A percentile compares a stretch with the other conserved stretches of the same genome.
Conservation (phyloP, 371 early-diverging fungal genomes). For the Phascolomyces articulosus region DNA sequence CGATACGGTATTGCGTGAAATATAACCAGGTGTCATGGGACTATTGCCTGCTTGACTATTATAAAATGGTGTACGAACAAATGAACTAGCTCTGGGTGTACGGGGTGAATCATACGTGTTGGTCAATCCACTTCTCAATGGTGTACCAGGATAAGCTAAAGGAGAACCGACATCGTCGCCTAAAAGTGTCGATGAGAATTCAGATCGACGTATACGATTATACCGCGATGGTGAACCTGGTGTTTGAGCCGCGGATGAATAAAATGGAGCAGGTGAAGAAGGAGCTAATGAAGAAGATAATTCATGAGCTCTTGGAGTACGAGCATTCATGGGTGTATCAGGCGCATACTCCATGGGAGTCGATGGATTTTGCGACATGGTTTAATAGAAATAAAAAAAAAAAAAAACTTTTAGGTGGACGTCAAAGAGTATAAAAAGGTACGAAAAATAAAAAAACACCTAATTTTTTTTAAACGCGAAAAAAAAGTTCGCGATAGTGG, state of each 20-base stretch:
- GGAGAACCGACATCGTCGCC: conserved; percentile 47
- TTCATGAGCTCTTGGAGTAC: conserved; percentile 5
- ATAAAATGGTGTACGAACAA: conserved; percentile 41
- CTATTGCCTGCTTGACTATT: conserved; percentile 11
- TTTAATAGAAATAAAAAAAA: not conserved
- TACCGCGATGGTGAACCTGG: conserved; percentile 42
- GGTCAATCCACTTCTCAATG: conserved; percentile 23
- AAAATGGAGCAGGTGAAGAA: conserved; percentile 30
- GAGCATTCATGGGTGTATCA: conserved; percentile 8
- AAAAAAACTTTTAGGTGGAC: not conserved
- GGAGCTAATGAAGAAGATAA: conserved; percentile 19
- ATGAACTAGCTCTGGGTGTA: conserved; percentile 38
- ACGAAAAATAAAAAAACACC: not conserved
- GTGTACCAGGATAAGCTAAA: conserved; percentile 47
- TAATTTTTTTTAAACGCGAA: not conserved
- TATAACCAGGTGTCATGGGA: conserved; percentile 24
- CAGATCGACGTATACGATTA: conserved; percentile 36
- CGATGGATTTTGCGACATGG: not conserved
- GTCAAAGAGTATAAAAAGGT: too few relatives aligned
- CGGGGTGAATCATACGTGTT: conserved; percentile 34
- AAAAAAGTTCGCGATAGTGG: too few relatives aligned
- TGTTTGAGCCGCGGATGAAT: conserved; percentile 27
- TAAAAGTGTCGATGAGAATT: conserved; percentile 42
- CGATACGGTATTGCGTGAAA: conserved; percentile 1
- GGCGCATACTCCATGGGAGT: conserved; percentile 10